A percentile compares a stretch with the other conserved stretches of the same genome.
These are phyloP conservation scores for Phaffia tasmanica DNA, from an alignment of 768 basidiomycete species.

Conservation along the genomic window DNA sequence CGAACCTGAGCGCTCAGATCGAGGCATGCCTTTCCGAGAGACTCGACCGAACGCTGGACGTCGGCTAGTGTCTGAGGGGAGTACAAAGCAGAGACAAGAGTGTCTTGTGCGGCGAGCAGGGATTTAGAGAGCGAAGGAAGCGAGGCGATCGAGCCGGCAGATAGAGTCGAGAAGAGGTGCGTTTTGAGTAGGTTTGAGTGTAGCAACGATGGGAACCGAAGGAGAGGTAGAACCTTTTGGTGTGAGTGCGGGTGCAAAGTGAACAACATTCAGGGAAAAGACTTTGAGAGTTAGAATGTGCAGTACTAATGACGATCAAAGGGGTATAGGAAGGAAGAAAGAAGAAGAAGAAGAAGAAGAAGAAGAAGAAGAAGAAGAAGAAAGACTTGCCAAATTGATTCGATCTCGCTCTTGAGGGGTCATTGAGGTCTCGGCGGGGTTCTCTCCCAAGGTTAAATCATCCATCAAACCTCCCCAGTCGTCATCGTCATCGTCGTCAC, in stretches of 20 bases:
- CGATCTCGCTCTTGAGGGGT: constrained; percentile 5
- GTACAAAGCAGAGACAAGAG: constrained; percentile 7
- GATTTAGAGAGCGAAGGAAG: constrained; percentile 5
- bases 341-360: too few species aligned
- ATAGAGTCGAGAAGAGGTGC: neutral
- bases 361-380: neutral
- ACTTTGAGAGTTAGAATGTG: too few species aligned
- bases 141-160: neutral
- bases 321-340: too few species aligned
- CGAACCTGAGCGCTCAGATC: neutral
- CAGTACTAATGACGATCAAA: too few species aligned
- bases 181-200: neutral
- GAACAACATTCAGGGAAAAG: too few species aligned
- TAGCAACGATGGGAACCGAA: neutral
- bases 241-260: too few species aligned
- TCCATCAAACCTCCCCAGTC: constrained; percentile 20
- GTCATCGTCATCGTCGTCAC: constrained; percentile 18
- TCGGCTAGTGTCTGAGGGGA: neutral
- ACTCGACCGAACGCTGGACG: neutral
- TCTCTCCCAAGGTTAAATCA: neutral
- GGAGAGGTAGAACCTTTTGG: neutral
- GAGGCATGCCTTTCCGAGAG: neutral
- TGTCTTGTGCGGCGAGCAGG: constrained; percentile 7
- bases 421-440: neutral
- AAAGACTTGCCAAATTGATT: constrained; percentile 9